Percentiles rank a stretch among this genome's conserved stretches.
These are phyloP conservation scores for Astrephomene gubernaculifera DNA, from an alignment of 139 green algal species.

Conservation along the genomic window DNA sequence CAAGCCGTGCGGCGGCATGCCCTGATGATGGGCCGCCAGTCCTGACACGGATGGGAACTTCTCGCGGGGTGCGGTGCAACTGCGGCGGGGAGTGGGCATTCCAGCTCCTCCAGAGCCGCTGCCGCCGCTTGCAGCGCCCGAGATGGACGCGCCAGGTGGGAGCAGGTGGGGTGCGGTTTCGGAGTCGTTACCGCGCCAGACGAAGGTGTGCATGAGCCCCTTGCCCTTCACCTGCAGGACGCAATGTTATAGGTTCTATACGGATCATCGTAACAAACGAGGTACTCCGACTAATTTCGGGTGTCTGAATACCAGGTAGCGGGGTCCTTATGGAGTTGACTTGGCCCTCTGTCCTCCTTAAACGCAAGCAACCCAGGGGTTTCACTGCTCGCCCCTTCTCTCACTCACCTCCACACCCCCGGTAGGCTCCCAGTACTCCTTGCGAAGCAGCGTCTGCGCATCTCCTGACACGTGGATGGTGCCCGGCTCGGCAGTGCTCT, in stretches of 20 bases:
- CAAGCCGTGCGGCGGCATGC: background rate
- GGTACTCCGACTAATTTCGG: too few species aligned
- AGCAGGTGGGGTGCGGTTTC: conserved; percentile 21
- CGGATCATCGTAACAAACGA: too few species aligned
- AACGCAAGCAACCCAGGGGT: too few species aligned
- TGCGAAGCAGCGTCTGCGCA: background rate
- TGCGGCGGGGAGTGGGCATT: background rate
- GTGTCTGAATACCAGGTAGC: too few species aligned
- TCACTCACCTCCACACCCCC: conserved; percentile 25
- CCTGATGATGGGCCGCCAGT: background rate
- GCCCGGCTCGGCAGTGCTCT: conserved; percentile 12
- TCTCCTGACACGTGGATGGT: conserved; percentile 21
- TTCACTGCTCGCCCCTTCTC: too few species aligned
- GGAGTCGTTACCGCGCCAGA: conserved; percentile 22
- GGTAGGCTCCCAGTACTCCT: background rate
- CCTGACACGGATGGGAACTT: background rate
- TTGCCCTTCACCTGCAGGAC: conserved; percentile 29
- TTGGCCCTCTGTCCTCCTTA: too few species aligned
- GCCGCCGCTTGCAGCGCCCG: background rate
- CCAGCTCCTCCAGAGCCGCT: background rate
- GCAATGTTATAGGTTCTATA: too few species aligned
- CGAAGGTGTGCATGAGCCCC: conserved; percentile 28
- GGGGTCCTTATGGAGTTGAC: too few species aligned
- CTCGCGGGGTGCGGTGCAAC: background rate
- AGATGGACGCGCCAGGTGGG: background rate